Base-by-base conservation (phyloP, 2,329 filamentous ascomycete species). In the Talaromyces sp. region DNA sequence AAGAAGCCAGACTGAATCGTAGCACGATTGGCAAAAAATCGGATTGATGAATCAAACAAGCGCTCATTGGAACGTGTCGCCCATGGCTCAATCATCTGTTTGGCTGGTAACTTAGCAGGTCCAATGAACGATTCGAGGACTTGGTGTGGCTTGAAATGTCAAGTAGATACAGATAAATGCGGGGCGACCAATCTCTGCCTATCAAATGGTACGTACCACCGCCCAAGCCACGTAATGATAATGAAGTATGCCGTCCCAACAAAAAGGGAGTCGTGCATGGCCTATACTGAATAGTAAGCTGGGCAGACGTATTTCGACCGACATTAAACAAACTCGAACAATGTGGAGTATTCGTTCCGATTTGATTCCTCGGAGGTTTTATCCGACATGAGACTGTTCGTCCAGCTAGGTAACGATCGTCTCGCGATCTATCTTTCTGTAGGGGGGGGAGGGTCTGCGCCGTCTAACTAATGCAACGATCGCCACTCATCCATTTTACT, bases 361-460 rank as follows among this genome's bases (percentile, higher is more conserved):
- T 52, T 35, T 52, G 59, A 62, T 62, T 62, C 19, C 33, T 43
- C 31, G 59, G 59, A 33, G 19, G 8, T 62, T 43, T 41, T 10
- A 41, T 31, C 59, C 35, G 47, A 25, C 25, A 33, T 9, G 8
- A 54, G 27, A n/a, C 49, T 19, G 17, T n/a, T 35, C 5, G n/a
- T 37, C 31, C 31, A 37, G 15, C 50, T 37, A 9, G 50, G 50
- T n/a, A 41, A 52, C 6, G 59, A 62, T 62, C 59, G 41, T 49
- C 27, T 10, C 31, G 11, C 9, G 33, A 31, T 45, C 37, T 31
- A 11, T 45, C 25, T 19, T 45, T 13, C 9, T 13, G 19, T 5
- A 3, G 17, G 4, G 35, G 8, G 17, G 35, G 27, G 35, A 17
- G 22, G 49, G 49, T 22, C 50, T 56, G 31, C 37, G 10, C 31